Evolutionary conservation across 495 filamentous ascomycete species (phyloP).

Genomic region (Aspergillus homomorphus): DNA sequence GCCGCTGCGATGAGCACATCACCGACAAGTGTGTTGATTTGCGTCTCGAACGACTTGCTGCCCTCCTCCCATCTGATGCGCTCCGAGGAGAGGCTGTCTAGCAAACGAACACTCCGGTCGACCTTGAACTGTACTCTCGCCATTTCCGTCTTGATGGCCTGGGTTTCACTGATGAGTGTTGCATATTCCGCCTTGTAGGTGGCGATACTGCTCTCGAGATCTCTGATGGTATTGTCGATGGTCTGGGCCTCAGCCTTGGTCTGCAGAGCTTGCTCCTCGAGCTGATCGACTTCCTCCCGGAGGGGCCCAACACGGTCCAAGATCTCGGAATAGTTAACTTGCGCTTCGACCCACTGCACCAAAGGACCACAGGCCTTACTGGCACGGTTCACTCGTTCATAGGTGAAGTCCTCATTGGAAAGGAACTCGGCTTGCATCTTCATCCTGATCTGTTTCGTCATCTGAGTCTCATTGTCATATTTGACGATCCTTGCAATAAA

Average conservation of each 20-base stretch:
- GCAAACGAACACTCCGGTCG: conserved; percentile 86
- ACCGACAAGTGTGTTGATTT: conserved; percentile 93
- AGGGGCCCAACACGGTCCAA: conserved; percentile 91
- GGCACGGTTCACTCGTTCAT: conserved; percentile 89
- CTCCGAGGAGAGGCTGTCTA: conserved; percentile 93
- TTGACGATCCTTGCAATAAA: conserved; percentile 98
- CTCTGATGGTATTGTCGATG: conserved; percentile 79
- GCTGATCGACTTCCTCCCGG: conserved; percentile 79
- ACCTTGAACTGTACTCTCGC: conserved; percentile 94
- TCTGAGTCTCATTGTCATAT: conserved; percentile 93
- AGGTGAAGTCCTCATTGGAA: conserved; percentile 90
- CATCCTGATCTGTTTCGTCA: conserved; percentile 75
- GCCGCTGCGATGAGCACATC: conserved; percentile 93
- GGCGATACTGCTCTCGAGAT: conserved; percentile 84
- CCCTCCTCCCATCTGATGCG: conserved; percentile 90
- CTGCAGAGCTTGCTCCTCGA: conserved; percentile 85
- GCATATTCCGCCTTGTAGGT: conserved; percentile 98
- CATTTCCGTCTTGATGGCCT: conserved; percentile 97
- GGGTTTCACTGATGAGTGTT: conserved; percentile 91
- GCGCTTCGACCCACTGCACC: conserved; percentile 95
- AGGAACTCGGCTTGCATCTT: conserved; percentile 94
- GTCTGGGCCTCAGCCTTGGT: conserved; percentile 93
- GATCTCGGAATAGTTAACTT: conserved; percentile 96
- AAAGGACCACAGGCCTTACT: conserved; percentile 95
- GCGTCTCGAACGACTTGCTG: conserved; percentile 95